phyloP scores from a whole-genome alignment of 208 protist genomes.

The Porcisia deanei region DNA sequence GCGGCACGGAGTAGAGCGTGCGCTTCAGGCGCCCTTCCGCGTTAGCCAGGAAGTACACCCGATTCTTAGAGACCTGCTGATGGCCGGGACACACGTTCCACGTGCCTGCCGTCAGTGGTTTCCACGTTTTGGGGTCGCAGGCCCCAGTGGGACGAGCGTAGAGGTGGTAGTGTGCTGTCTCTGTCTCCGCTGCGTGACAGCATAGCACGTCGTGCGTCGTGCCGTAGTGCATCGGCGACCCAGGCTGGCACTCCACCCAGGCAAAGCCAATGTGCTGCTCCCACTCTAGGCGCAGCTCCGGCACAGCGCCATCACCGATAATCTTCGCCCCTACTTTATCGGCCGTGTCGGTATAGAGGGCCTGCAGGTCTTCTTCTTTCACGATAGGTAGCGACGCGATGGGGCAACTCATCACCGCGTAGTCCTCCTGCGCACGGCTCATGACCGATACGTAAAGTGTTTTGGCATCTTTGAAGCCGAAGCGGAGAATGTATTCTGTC shows the following conservation, averaged over 20 bases:
- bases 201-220: constrained; percentile 56
- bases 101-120: constrained; percentile 56
- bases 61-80: constrained; percentile 25
- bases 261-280: constrained; percentile 67
- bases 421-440: constrained; percentile 69
- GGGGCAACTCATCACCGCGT: constrained; percentile 57
- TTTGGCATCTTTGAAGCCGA: constrained; percentile 74
- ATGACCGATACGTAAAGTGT: constrained; percentile 69
- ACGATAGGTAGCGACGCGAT: constrained; percentile 52
- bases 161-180: constrained; percentile 66
- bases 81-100: constrained; percentile 65
- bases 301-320: constrained; percentile 10
- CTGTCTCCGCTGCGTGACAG: constrained; percentile 52
- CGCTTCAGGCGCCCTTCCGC: constrained; percentile 52
- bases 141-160: constrained; percentile 36
- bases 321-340: constrained; percentile 18
- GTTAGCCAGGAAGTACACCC: constrained; percentile 70
- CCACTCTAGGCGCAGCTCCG: constrained; percentile 43
- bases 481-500: constrained; percentile 84
- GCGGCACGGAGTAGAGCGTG: constrained; percentile 54
- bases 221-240: constrained; percentile 53
- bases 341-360: constrained; percentile 28
- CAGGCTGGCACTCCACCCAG: constrained; percentile 67
- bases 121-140: constrained; percentile 36
- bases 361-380: constrained; percentile 32